These are phyloP conservation scores for Ceratocystiopsis sp. DNA, from an alignment of 2,329 filamentous ascomycete species.

Conservation along the genomic window DNA sequence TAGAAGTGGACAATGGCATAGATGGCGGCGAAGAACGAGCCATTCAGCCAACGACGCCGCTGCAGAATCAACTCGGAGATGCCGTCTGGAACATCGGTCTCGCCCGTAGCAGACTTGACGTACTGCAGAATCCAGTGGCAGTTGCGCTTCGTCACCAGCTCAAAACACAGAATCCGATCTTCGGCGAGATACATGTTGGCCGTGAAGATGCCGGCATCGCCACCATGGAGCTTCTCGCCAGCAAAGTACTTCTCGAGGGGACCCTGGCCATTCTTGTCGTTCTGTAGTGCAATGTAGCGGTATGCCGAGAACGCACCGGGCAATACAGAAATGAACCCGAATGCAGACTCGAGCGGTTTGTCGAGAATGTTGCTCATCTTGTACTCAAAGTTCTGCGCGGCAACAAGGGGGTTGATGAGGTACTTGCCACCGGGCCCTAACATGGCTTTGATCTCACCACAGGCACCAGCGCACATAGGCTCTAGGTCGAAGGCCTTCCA, in stretches of 20 bases:
- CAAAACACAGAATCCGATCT: constrained; percentile 83
- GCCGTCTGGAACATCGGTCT: constrained; percentile 89
- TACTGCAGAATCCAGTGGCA: constrained; percentile 97
- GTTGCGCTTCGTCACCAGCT: constrained; percentile 92
- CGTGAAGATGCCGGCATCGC: constrained; percentile 51
- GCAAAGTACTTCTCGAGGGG: constrained; percentile 98
- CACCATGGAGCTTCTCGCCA: constrained; percentile 88
- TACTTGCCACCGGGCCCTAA: constrained; percentile 73
- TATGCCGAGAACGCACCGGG: constrained; percentile 92
- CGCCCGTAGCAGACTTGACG: constrained; percentile 90
- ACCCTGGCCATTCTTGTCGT: constrained; percentile 88
- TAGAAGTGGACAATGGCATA: constrained; percentile 93
- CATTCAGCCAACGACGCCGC: constrained; percentile 92
- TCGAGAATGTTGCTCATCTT: constrained; percentile 99
- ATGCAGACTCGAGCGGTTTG: constrained; percentile 91
- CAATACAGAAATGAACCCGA: constrained; percentile 94
- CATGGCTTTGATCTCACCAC: constrained; percentile 90
- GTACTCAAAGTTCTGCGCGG: constrained; percentile 98
- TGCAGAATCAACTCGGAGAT: constrained; percentile 93
- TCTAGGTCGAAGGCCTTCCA: constrained; percentile 98
- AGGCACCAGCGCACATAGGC: constrained; percentile 93
- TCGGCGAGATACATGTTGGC: constrained; percentile 91
- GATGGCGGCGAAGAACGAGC: constrained; percentile 93
- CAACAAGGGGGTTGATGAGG: constrained; percentile 82
- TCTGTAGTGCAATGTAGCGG: constrained; percentile 87